A percentile compares a stretch with the other conserved stretches of the same genome.
These are phyloP conservation scores for Teratosphaeria gauchensis DNA, from an alignment of 2,329 filamentous ascomycete genomes.

Conservation along the genomic window DNA sequence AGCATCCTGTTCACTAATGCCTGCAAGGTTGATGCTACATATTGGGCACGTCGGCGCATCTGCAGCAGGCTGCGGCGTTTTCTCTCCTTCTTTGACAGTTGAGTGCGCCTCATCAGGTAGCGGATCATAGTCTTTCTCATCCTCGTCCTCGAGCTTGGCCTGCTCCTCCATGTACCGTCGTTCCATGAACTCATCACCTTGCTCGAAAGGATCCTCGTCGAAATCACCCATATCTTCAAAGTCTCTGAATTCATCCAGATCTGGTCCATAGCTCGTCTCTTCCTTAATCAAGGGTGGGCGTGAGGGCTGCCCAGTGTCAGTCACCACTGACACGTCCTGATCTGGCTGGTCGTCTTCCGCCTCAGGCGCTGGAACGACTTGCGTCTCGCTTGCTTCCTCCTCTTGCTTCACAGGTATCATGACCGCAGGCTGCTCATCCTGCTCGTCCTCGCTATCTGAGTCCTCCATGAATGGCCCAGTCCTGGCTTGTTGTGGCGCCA, in stretches of 20 bases:
- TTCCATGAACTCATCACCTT: constrained; percentile 43
- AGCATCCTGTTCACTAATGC: constrained; percentile 51
- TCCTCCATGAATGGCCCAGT: constrained; percentile 62
- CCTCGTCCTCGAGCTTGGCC: constrained; percentile 40
- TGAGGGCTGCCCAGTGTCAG: neutral
- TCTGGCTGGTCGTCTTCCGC: neutral
- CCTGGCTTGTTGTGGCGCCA: constrained; percentile 3
- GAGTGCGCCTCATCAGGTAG: constrained; percentile 11
- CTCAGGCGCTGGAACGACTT: neutral
- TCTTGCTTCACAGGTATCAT: constrained; percentile 11
- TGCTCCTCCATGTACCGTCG: constrained; percentile 67
- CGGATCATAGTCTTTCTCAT: constrained; percentile 30
- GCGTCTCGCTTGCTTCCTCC: neutral
- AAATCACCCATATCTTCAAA: constrained; percentile 46
- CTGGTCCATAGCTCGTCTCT: constrained; percentile 40
- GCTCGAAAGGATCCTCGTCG: constrained; percentile 50
- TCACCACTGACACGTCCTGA: neutral
- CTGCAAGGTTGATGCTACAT: constrained; percentile 56
- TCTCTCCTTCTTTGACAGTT: neutral
- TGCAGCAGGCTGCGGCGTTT: neutral
- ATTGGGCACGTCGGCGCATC: constrained; percentile 57
- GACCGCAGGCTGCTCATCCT: constrained; percentile 15
- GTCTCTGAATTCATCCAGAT: constrained; percentile 41
- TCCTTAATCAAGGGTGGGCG: constrained; percentile 31
- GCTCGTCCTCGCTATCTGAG: constrained; percentile 49